Evolutionary conservation across 2,329 filamentous ascomycete species (phyloP), one percentile per base, ranked within the genome.

Genomic region (Colletotrichum viniferum): DNA sequence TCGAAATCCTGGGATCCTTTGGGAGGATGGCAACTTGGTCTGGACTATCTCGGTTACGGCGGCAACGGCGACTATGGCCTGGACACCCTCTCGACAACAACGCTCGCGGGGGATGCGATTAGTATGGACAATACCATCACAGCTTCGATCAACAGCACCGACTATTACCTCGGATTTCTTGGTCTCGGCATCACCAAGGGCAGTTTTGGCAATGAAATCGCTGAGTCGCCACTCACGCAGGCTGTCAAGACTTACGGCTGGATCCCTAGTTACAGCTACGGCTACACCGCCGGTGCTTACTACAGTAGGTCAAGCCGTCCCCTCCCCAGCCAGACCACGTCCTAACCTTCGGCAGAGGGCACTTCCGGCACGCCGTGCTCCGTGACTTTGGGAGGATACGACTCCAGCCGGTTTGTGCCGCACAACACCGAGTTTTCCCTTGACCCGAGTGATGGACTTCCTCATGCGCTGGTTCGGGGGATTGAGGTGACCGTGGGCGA

Each of bases 191-290:
- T 89, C 63, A 87, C 86, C 3, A 86, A 88, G 16, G 89, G 89
- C 63, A 88, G 85, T 38, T 92, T 93, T 77, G 85, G 85, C 14
- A 81, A 84, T 74, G 84, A 84, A 80, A 81, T 89, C 73, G 85
- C 89, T 81, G 83, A 89, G 78, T 85, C 90, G 79, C 83, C 90
- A 73, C 80, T 92, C 80, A 84, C 90, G 78, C 83, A 92, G 80
- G 84, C 93, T 67, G 89, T 94, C 58, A 89, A 92, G 80, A 83
- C 88, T 13, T 87, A 89, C 72, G 89, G 90, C 10, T 85, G 84
- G 73, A 94, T 95, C 63, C 92, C 93, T 2, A 95, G 94, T 81
- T 88, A 94, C 77, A 94, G 92, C 56, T 95, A 94, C 81, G 93
- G 92, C 67, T 96, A 93, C 81, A 95, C 94, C 5, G 94, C 94